A percentile compares a stretch with the other conserved stretches of the same genome.
Evolutionary conservation across 2,329 filamentous ascomycete genomes (phyloP).

Genomic region (Epicoccum sorghinum): DNA sequence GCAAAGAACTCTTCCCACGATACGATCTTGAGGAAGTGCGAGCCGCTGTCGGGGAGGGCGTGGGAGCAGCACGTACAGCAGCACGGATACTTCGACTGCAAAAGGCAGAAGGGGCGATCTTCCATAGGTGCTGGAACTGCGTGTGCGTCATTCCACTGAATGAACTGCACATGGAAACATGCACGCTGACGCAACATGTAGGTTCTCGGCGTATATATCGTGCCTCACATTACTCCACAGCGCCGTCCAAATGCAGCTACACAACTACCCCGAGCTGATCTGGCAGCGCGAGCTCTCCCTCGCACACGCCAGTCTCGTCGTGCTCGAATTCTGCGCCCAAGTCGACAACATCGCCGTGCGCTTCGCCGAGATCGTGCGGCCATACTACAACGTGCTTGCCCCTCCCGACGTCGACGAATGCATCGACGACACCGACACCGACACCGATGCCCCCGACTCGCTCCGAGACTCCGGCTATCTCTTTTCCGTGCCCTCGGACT

Average conservation of each 20-base stretch:
- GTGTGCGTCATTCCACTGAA: not conserved
- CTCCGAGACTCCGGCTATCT: not conserved
- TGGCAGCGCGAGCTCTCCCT: not conserved
- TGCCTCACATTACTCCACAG: not conserved
- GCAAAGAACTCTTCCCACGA: not conserved
- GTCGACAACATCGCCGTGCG: not conserved
- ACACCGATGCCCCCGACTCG: not conserved
- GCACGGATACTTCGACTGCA: not conserved
- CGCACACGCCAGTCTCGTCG: not conserved
- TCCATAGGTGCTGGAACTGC: slow-evolving; percentile 1
- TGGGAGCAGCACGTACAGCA: not conserved
- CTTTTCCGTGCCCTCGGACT: not conserved
- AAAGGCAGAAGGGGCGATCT: not conserved
- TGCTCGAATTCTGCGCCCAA: not conserved
- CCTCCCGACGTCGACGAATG: not conserved
- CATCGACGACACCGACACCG: not conserved
- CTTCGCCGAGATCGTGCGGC: not conserved
- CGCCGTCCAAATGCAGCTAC: not conserved
- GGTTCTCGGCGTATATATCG: not conserved
- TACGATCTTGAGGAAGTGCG: not conserved
- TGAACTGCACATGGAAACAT: too few species aligned
- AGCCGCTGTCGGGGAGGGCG: not conserved
- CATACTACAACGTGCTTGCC: not conserved
- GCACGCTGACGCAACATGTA: not conserved
- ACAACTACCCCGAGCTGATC: not conserved